These are phyloP conservation scores for Sporothrix phasma DNA, from an alignment of 2,329 filamentous ascomycete genomes.

Conservation along the genomic window DNA sequence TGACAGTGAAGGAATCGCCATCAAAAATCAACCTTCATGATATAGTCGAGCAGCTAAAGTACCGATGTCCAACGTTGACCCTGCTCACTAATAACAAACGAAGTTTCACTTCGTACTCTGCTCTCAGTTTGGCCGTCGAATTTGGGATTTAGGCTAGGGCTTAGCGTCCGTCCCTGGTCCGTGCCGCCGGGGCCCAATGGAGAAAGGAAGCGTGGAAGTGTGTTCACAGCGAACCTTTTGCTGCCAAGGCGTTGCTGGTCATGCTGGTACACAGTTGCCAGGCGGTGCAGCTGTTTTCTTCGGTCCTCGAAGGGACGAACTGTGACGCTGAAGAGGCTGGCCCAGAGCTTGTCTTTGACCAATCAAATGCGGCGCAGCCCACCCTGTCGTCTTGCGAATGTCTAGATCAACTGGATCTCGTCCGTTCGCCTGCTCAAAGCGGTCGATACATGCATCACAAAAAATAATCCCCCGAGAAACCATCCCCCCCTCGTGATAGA, in stretches of 20 bases:
- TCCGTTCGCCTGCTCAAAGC: neutral
- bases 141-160: neutral
- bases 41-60: too few species aligned
- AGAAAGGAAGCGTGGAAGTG: neutral
- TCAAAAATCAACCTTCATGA: too few species aligned
- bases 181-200: neutral
- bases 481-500: neutral
- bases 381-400: neutral
- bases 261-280: too few species aligned
- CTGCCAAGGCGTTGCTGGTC: too few species aligned
- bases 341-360: neutral
- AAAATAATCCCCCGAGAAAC: too few species aligned
- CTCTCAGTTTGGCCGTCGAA: too few species aligned
- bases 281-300: neutral
- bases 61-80: too few species aligned
- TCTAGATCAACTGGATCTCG: neutral
- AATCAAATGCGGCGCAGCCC: neutral
- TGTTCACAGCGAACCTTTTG: neutral
- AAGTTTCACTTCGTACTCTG: too few species aligned
- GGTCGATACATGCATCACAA: neutral
- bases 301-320: neutral
- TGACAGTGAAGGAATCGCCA: too few species aligned
- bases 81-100: too few species aligned
- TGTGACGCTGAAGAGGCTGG: neutral
- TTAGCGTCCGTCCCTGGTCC: neutral